Base-by-base conservation (phyloP, 2,329 filamentous ascomycete species). In the Orbilia javanica region DNA sequence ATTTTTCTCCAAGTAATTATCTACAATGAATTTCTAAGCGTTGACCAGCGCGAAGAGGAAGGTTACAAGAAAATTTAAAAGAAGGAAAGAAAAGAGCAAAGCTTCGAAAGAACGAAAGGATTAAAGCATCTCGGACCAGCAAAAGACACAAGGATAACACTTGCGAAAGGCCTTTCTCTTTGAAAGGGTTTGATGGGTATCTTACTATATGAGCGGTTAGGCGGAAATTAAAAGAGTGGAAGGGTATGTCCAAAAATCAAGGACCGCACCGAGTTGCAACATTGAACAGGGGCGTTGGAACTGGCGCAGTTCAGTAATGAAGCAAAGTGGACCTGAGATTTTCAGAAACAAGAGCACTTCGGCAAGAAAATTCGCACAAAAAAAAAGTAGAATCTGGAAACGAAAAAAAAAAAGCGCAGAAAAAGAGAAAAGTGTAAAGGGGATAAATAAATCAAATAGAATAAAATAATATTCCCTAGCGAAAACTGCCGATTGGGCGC, bases 201-300 rank as follows among this genome's bases (percentile, higher is more conserved):
- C 42, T 50, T 42, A 52, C 42, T 65, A 50, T 52, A 34, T 15
- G 27, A 68, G 27, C 25, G 42, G 53, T 27, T 62, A 48, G 39
- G 50, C 50, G 67, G 42, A 52, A 70, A 70, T 62, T 62, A 63
- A 70, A 69, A 50, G 67, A 62, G 53, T 52, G 31, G 53, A 52
- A 70, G 18, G 65, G 65, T 60, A 68, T 29, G 25, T 44, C 22
- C 25, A 29, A 66, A 39, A 50, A 36, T 25, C 50, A 11, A 25
- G 48, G 4, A 25, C 18, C 34, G 13, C 20, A n/a, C 18, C 50
- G n/a, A 46, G 36, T 25, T 22, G 46, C 46, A 25, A 50, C 46
- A 5, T 36, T 46, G 34, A 36, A 67, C 64, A 20, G 34, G 50
- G 65, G 42, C 42, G 42, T 44, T 44, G 20, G 18, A 4, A 50